These are phyloP conservation scores for Rosa chinensis DNA, from an alignment of 306 rosid genomes.

Conservation along the genomic window DNA sequence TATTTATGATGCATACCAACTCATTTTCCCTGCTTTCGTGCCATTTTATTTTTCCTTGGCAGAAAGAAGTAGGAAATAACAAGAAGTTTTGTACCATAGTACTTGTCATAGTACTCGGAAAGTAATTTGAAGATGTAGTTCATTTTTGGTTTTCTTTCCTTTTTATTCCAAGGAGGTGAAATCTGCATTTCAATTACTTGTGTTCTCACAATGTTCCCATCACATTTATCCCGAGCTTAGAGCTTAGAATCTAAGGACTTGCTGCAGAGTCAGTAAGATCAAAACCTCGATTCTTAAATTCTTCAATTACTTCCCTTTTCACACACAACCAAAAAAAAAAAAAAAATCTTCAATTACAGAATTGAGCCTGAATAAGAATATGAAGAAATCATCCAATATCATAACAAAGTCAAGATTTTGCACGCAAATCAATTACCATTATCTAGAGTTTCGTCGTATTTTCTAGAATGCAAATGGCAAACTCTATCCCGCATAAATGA, in stretches of 20 bases:
- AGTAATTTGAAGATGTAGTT: background rate
- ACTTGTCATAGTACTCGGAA: constrained; percentile 16
- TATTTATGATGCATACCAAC: background rate
- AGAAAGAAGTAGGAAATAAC: constrained; percentile 30
- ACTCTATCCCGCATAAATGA: too few species aligned
- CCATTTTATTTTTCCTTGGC: constrained; percentile 43
- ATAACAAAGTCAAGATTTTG: background rate
- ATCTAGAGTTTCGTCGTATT: too few species aligned
- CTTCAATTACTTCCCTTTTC: background rate
- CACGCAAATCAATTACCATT: too few species aligned
- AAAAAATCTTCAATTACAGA: background rate
- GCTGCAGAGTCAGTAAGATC: background rate
- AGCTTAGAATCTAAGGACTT: too few species aligned
- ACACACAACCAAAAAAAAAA: too few species aligned
- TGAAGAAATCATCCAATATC: background rate
- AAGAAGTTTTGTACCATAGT: constrained; percentile 30
- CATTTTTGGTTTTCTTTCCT: background rate
- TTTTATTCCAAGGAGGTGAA: background rate
- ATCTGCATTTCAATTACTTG: background rate
- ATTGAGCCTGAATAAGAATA: background rate
- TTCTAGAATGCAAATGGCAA: too few species aligned
- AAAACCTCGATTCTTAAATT: background rate
- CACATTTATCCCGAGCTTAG: background rate
- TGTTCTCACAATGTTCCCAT: background rate
- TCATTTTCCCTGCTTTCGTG: constrained; percentile 2